Base-by-base conservation (phyloP, 1,139 yeast genomes). In the Yamadazyma atlantica region DNA sequence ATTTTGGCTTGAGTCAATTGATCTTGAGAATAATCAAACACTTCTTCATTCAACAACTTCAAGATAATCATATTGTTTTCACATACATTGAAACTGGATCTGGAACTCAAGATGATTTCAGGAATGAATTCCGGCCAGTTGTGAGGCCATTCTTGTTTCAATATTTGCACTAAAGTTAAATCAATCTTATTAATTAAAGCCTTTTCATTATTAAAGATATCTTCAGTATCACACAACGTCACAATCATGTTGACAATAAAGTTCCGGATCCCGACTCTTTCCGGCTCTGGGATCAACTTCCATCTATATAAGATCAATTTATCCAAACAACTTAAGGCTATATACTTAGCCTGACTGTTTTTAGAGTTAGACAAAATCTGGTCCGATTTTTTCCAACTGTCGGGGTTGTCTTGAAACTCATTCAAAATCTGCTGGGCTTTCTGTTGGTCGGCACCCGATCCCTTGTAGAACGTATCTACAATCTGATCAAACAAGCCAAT, bases 71-170 rank as follows among this genome's bases (percentile, higher is more conserved):
- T 92, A 63, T 92, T 92, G 66, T 92, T 92, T 63, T 92, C 98
- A 68, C 98, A 94, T 35, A 92, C 96, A 53, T 89, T 90, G 62
- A 85, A 80, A 30, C 95, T 85, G 14, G 94, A 80, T 46, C 88
- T 79, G 37, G 95, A 84, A 48, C 95, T 83, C 46, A 76, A 76
- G 32, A 92, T 94, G 45, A 92, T 78, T 59, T 94, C 98, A 11
- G 97, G 96, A 38, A 92, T 85, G 55, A 94, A 92, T 52, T 85
- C 87, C 16, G 97, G 97, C 99, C 99, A 92, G 58, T 89, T 86
- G 51, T 83, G 89, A 29, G 99, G 99, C 99, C 99, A 92, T 59
- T 92, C 99, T 64, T 94, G 97, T 58, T 92, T 92, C 55, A 92
- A 78, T 37, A 92, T 83, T 55, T 92, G 95, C 28, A 92, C 98